These are phyloP conservation scores for Neurospora sp. DNA, from an alignment of 2,329 filamentous ascomycete species.

Conservation along the genomic window DNA sequence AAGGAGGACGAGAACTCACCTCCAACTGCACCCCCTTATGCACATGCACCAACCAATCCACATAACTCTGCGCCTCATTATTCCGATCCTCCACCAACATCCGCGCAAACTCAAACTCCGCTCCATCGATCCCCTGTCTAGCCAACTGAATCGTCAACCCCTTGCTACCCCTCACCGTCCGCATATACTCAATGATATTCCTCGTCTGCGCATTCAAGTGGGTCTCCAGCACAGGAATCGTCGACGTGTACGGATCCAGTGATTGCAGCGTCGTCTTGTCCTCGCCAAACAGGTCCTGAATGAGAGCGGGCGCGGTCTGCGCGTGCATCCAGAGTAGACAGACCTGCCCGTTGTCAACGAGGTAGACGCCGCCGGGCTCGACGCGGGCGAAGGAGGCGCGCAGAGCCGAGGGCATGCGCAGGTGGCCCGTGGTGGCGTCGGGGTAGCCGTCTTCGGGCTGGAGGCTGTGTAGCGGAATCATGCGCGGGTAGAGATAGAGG, in stretches of 20 bases:
- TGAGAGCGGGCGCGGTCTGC: constrained; percentile 83
- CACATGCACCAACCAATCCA: constrained; percentile 95
- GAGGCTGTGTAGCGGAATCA: constrained; percentile 86
- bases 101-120: constrained; percentile 92
- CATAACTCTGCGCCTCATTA: constrained; percentile 95
- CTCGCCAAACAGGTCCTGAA: constrained; percentile 82
- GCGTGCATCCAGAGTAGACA: constrained; percentile 88
- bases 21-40: constrained; percentile 91
- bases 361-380: constrained; percentile 86
- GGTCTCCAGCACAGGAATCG: constrained; percentile 76
- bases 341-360: constrained; percentile 91
- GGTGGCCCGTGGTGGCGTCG: constrained; percentile 74
- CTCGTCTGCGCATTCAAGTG: constrained; percentile 91
- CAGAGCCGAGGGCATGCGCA: constrained; percentile 71
- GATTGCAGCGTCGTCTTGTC: constrained; percentile 60
- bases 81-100: constrained; percentile 90
- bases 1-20: constrained; percentile 29
- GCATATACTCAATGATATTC: constrained; percentile 84
- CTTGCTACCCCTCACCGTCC: constrained; percentile 73
- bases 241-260: constrained; percentile 72
- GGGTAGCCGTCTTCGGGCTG: constrained; percentile 82
- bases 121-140: constrained; percentile 83
- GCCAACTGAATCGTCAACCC: constrained; percentile 83
- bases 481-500: constrained; percentile 88
- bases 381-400: constrained; percentile 80